Conservation (phyloP, 495 filamentous ascomycete genomes). For the Aspergillus ostianus region DNA sequence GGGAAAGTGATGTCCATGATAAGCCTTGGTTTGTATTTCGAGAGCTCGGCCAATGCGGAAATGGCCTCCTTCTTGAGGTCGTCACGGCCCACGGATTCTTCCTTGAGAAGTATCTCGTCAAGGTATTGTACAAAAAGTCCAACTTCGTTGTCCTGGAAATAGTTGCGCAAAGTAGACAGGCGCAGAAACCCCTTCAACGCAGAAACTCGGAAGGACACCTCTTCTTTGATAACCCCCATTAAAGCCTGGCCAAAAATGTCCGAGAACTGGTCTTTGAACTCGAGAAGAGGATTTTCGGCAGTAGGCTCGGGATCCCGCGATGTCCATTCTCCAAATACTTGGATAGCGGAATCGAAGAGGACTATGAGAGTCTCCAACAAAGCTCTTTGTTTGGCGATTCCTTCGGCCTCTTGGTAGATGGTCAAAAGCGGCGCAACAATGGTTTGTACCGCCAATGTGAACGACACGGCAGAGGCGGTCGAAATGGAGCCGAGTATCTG, state of each 20-base stretch:
- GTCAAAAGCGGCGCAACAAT: slow-evolving; percentile 60
- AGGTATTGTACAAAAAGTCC: slow-evolving; percentile 64
- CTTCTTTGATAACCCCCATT: slow-evolving; percentile 59
- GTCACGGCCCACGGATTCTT: slow-evolving; percentile 54
- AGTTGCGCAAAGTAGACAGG: slow-evolving; percentile 52
- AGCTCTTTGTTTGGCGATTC: slow-evolving; percentile 65
- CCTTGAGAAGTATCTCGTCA: slow-evolving; percentile 61
- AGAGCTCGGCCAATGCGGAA: slow-evolving; percentile 59
- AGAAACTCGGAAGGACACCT: slow-evolving; percentile 62
- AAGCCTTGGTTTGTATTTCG: slow-evolving; percentile 62
- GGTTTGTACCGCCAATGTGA: slow-evolving; percentile 53
- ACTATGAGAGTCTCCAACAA: slow-evolving; percentile 62
- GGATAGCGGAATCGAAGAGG: slow-evolving; percentile 55
- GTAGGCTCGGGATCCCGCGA: slow-evolving; percentile 32
- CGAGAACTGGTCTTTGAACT: slow-evolving; percentile 61
- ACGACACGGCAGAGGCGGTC: slow-evolving; percentile 52
- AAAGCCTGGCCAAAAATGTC: slow-evolving; percentile 60
- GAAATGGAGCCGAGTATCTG: slow-evolving; percentile 60
- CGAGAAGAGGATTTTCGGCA: slow-evolving; percentile 50
- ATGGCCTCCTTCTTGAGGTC: slow-evolving; percentile 65
- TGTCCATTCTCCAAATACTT: slow-evolving; percentile 59
- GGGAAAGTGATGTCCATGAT: slow-evolving; percentile 73
- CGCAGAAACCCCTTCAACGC: slow-evolving; percentile 59
- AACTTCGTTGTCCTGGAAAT: slow-evolving; percentile 63
- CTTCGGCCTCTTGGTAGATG: slow-evolving; percentile 62